A percentile compares a stretch with the other conserved stretches of the same genome.
These are phyloP conservation scores for Populus alba DNA, from an alignment of 345 rosid genomes.

Conservation along the genomic window DNA sequence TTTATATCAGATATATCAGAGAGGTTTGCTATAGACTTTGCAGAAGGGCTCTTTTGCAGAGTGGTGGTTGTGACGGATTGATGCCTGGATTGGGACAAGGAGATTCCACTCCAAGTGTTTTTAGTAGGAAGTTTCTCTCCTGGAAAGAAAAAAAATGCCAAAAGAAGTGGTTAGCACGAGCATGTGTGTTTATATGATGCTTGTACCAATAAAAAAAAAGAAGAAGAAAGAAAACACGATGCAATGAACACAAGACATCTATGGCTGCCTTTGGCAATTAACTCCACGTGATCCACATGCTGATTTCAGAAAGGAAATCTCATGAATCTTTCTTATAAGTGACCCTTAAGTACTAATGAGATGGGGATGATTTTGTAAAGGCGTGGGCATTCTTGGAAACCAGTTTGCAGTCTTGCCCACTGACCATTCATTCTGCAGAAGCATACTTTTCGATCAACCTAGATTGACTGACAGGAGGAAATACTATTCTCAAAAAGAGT, in stretches of 20 bases:
- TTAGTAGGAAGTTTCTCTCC: conserved; percentile 90
- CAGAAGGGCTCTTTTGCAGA: conserved; percentile 95
- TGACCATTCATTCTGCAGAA: not conserved
- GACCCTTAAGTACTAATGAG: not conserved
- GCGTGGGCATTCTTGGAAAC: not conserved
- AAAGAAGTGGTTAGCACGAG: conserved; percentile 20
- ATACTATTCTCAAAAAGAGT: not conserved
- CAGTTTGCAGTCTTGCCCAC: not conserved
- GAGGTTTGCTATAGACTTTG: conserved; percentile 62
- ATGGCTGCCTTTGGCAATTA: not conserved
- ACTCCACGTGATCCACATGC: not conserved
- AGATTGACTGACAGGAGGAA: conserved; percentile 3
- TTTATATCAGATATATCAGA: conserved; percentile 31
- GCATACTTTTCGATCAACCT: not conserved
- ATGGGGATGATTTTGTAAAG: not conserved
- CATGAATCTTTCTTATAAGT: not conserved
- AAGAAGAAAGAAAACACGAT: not conserved
- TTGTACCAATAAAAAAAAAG: not conserved
- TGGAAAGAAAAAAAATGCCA: conserved; percentile 36
- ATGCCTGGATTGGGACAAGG: conserved; percentile 53
- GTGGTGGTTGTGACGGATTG: conserved; percentile 70
- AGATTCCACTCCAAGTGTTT: conserved; percentile 89
- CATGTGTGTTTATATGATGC: not conserved
- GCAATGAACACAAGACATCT: not conserved
- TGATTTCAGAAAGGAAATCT: not conserved